Base-by-base conservation (phyloP, 352 stramenopile species). In the Pythium aquatile region DNA sequence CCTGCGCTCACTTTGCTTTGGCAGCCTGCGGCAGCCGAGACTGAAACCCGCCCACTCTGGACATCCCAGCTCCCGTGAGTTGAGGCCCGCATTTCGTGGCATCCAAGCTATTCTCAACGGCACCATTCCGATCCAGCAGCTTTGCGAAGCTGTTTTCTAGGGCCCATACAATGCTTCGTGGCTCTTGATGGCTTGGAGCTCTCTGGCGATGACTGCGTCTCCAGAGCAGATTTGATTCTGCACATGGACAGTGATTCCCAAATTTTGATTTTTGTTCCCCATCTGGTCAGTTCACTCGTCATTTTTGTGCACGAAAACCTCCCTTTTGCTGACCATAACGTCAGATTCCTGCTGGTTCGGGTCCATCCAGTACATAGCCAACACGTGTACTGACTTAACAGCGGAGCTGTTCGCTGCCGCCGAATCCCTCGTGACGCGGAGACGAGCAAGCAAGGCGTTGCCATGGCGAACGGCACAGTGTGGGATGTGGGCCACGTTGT, bases 31-130 rank as follows among this genome's bases (percentile, higher is more conserved):
- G 40, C 40, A 48, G 40, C 40, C 40, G 40, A 48, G 40, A 24
- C 40, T 48, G 40, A 48, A 48, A 48, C 24, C 40, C 40, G 40
- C 16, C 40, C n/a, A n/a, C 40, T 48, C 40, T 48, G 40, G 26
- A 48, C 40, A 48, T 48, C 40, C 40, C 16, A 26, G 11, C 16
- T 9, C 10, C 6, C 32, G 6, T 37, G 6, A 11, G 32, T 37
- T 37, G 32, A 10, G 6, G 6, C 32, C 10, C 32, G 32, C 32
- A 37, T 10, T 37, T 10, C 6, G 6, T 37, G 32, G 6, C 32
- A 37, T 6, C 32, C 32, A 37, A 37, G 32, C 32, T 11, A 11
- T 10, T 37, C 32, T 37, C 32, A 6, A 37, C 10, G 32, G 6
- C 32, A 37, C 20, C 20, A 24, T 24, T 24, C 20, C 20, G 20